Percentiles rank a stretch among this genome's conserved stretches.
phyloP scores from a whole-genome alignment of 805 yeast genomes.

The Torulaspora quercuum region DNA sequence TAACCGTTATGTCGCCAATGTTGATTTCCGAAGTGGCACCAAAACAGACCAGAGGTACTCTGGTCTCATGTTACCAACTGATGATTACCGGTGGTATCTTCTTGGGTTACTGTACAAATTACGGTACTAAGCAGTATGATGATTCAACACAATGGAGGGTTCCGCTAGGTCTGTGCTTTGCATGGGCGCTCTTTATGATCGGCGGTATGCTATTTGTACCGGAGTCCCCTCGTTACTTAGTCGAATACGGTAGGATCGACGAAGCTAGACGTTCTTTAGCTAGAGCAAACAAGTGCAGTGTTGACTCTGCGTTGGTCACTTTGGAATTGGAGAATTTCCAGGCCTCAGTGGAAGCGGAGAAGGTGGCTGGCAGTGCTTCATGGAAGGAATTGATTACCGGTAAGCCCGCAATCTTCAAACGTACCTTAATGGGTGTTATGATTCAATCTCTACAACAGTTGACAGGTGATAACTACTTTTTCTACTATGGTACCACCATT shows the following conservation, averaged over 20 bases:
- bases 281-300: constrained; percentile 50
- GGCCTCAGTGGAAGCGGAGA: constrained; percentile 59
- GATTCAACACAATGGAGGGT: constrained; percentile 68
- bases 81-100: constrained; percentile 71
- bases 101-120: constrained; percentile 69
- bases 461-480: constrained; percentile 63
- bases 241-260: constrained; percentile 52
- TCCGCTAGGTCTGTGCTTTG: constrained; percentile 56
- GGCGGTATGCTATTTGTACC: constrained; percentile 53
- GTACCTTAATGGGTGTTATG: constrained; percentile 52
- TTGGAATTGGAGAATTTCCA: constrained; percentile 55
- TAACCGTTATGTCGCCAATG: constrained; percentile 72
- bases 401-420: constrained; percentile 54
- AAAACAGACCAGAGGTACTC: constrained; percentile 57
- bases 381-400: constrained; percentile 66
- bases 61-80: constrained; percentile 67
- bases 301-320: constrained; percentile 54
- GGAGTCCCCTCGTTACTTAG: constrained; percentile 68
- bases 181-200: constrained; percentile 42
- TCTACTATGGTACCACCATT: constrained; percentile 62
- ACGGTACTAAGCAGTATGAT: constrained; percentile 44
- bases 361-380: constrained; percentile 57
- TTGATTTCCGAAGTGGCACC: constrained; percentile 48
- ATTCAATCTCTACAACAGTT: constrained; percentile 63
- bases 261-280: constrained; percentile 61